phyloP scores from a whole-genome alignment of 1,139 yeast species.

The Tardiomyces blankii region DNA sequence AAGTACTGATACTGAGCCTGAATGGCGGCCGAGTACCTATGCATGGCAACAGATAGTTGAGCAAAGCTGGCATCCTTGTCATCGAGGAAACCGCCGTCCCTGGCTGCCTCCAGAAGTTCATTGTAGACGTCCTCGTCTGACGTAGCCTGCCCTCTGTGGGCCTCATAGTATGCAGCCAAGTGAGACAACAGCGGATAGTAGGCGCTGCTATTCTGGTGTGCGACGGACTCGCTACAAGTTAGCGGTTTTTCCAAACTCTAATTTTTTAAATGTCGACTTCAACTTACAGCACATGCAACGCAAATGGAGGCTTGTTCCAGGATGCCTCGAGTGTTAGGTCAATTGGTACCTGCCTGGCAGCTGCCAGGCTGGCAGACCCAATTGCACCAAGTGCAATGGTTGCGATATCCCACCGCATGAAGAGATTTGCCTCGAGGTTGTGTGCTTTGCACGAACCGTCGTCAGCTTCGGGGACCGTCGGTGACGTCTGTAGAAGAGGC shows the following conservation, averaged over 20 bases:
- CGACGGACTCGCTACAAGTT: constrained; percentile 34
- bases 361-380: background rate
- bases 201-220: constrained; percentile 37
- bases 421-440: too few relatives aligned
- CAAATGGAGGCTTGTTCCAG: background rate
- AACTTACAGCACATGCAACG: background rate
- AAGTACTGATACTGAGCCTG: constrained; percentile 53
- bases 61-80: constrained; percentile 26
- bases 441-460: too few relatives aligned
- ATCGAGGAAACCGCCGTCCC: constrained; percentile 15
- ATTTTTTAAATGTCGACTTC: too few relatives aligned
- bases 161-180: constrained; percentile 26
- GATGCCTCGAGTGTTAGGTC: background rate
- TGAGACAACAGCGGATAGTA: constrained; percentile 37
- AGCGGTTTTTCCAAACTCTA: too few relatives aligned
- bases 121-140: constrained; percentile 33
- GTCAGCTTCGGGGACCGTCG: too few relatives aligned
- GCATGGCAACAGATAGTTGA: constrained; percentile 43
- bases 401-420: too few relatives aligned
- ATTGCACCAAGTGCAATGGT: too few relatives aligned
- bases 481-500: too few relatives aligned
- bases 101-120: constrained; percentile 26
- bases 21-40: constrained; percentile 48
- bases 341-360: background rate
- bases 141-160: constrained; percentile 12